Evolutionary conservation across 495 filamentous ascomycete genomes (phyloP), one percentile per base, ranked within the genome.

Genomic region (Penicillium diatomitis): DNA sequence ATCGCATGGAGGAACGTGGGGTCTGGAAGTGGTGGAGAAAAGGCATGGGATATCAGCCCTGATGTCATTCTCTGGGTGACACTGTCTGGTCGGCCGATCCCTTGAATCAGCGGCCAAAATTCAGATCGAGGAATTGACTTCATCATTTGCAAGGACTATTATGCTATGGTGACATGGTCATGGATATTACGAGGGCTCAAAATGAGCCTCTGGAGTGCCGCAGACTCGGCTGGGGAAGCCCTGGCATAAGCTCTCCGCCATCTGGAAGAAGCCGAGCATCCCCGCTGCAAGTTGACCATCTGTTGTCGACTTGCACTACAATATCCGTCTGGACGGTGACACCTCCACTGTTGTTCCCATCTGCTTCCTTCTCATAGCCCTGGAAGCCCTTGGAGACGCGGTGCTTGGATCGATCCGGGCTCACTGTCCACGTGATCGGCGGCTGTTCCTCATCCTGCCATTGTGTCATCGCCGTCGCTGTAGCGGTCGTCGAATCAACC

Each of bases 1-100:
- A 53, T 34, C 46, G 61, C 12, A 75, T 77, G 69, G 57, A 62
- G 28, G 47, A 63, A 42, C 61, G 67, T 32, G 67, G 66, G 2
- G 56, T 77, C 8, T 66, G 65, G 65, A 51, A 63, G 4, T 78
- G 73, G 73, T 78, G 73, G 72, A 68, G 65, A 48, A 67, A 63
- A 37, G 64, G 68, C 2, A 77, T 78, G 75, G 74, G 73, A 28
- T 77, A 71, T 57, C 46, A 20, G 20, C 20, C 56, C 29, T 68
- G 52, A 62, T 43, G 32, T 8, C 20, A 20, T 20, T 20, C 20
- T 20, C 20, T 20, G 20, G 20, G 20, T 20, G 20, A 20, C 20
- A 20, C 20, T 20, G 20, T 2, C 20, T 20, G 20, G 20, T 20
- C 20, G 20, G 2, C 20, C 20, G 20, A 2, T 20, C 20, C 20